These are phyloP conservation scores for Microbotryum silenes-acaulis DNA, from an alignment of 1,284 basidiomycete species.

Conservation along the genomic window DNA sequence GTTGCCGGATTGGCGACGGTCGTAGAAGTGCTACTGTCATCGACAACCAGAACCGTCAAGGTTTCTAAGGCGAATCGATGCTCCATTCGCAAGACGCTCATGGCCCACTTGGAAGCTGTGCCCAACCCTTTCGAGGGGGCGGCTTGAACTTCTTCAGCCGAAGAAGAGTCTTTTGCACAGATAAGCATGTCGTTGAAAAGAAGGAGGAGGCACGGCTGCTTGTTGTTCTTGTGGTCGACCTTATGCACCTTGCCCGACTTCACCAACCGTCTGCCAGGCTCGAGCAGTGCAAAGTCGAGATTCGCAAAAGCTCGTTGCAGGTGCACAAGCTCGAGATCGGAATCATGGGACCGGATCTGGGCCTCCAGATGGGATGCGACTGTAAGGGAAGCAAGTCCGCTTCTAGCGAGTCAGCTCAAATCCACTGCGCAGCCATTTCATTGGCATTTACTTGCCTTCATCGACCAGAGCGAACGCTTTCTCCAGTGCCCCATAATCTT, in stretches of 20 bases:
- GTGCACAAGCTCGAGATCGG: constrained; percentile 62
- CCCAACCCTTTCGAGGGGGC: background rate
- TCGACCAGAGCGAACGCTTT: constrained; percentile 59
- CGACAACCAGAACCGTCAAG: constrained; percentile 62
- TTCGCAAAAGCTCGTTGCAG: constrained; percentile 65
- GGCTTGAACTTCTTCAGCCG: background rate
- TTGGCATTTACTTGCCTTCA: constrained; percentile 51
- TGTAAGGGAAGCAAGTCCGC: constrained; percentile 36
- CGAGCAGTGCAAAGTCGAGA: constrained; percentile 65
- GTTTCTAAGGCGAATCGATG: constrained; percentile 63
- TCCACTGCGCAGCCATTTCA: no score
- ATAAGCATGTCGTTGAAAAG: constrained; percentile 72
- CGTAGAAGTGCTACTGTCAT: constrained; percentile 37
- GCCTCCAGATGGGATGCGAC: constrained; percentile 69
- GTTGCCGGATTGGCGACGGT: constrained; percentile 47
- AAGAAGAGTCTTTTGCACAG: constrained; percentile 46
- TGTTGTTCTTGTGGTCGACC: constrained; percentile 29
- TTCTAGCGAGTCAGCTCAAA: no score
- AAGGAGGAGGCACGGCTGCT: constrained; percentile 56
- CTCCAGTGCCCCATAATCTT: constrained; percentile 55
- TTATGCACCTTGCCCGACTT: constrained; percentile 51
- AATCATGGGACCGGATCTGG: constrained; percentile 64
- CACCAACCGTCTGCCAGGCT: constrained; percentile 66
- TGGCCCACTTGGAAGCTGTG: constrained; percentile 6
- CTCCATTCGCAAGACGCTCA: constrained; percentile 43